A percentile compares a stretch with the other conserved stretches of the same genome.
These are phyloP conservation scores for Auriculariales sp. DNA, from an alignment of 768 basidiomycete genomes.

Conservation along the genomic window DNA sequence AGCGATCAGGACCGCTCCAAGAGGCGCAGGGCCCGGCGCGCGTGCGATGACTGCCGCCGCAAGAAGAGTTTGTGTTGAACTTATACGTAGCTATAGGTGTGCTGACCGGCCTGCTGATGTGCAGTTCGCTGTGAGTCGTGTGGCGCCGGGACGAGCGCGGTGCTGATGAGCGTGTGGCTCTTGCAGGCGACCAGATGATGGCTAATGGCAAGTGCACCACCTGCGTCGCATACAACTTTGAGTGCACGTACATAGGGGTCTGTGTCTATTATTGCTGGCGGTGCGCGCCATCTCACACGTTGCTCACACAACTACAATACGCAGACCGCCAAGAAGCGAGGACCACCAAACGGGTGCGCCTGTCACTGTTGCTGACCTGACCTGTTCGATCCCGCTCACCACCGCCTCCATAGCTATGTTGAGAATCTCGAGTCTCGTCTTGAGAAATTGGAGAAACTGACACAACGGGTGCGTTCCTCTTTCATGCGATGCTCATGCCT, in stretches of 20 bases:
- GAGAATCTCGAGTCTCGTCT: conserved; percentile 41
- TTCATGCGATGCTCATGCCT: too few species aligned
- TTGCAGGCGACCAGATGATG: conserved; percentile 21
- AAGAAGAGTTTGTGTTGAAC: conserved; percentile 52
- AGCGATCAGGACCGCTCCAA: conserved; percentile 25
- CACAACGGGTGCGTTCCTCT: conserved; percentile 21
- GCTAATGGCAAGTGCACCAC: conserved; percentile 48
- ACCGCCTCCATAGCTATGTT: conserved; percentile 19
- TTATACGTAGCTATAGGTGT: neutral
- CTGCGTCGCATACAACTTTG: conserved; percentile 39
- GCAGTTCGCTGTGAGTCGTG: conserved; percentile 47
- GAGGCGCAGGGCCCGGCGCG: conserved; percentile 60
- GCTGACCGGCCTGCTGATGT: conserved; percentile 6
- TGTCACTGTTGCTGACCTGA: neutral
- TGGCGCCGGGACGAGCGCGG: conserved; percentile 11
- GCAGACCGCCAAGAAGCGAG: conserved; percentile 26
- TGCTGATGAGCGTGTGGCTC: conserved; percentile 17
- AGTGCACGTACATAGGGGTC: conserved; percentile 60
- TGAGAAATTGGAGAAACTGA: conserved; percentile 33
- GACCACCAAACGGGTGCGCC: conserved; percentile 20
- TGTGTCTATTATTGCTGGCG: too few species aligned
- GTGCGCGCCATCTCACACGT: neutral
- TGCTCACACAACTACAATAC: neutral
- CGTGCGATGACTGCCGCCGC: conserved; percentile 69
- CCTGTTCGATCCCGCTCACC: neutral